Evolutionary conservation across 768 basidiomycete species (phyloP).

Genomic region (Agrocybe pediades): DNA sequence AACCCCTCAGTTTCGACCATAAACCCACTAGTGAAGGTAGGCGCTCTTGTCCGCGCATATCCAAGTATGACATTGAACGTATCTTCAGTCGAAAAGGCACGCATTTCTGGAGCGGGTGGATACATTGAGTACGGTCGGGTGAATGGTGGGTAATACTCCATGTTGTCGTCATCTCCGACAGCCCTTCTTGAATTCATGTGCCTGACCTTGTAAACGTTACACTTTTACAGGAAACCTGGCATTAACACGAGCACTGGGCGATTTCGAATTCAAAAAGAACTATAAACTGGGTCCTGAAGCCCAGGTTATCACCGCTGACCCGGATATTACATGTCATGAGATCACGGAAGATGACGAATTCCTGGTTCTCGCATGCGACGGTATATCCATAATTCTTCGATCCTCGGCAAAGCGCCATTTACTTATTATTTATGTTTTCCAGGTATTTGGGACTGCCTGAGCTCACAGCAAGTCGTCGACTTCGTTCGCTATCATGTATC

Average conservation of each 20-base stretch:
- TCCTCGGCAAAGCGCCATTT: constrained; percentile 1
- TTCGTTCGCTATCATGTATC: constrained; percentile 82
- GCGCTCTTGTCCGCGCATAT: neutral
- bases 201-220: too few species aligned
- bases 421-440: constrained; percentile 1
- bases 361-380: constrained; percentile 95
- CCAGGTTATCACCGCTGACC: constrained; percentile 94
- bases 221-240: constrained; percentile 82
- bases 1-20: constrained; percentile 91
- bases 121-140: constrained; percentile 97
- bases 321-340: constrained; percentile 84
- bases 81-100: constrained; percentile 71
- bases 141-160: constrained; percentile 63
- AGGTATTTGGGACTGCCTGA: constrained; percentile 99
- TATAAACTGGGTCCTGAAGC: constrained; percentile 76
- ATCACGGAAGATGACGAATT: constrained; percentile 93
- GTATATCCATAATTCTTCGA: constrained; percentile 36
- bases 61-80: constrained; percentile 8
- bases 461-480: constrained; percentile 91
- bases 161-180: constrained; percentile 1
- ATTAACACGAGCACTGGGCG: constrained; percentile 91
- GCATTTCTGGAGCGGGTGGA: constrained; percentile 90
- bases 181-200: neutral
- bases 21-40: constrained; percentile 87
- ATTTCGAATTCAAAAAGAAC: constrained; percentile 99